Base-by-base conservation (phyloP, 1,139 yeast species). In the Geotrichum candidum region DNA sequence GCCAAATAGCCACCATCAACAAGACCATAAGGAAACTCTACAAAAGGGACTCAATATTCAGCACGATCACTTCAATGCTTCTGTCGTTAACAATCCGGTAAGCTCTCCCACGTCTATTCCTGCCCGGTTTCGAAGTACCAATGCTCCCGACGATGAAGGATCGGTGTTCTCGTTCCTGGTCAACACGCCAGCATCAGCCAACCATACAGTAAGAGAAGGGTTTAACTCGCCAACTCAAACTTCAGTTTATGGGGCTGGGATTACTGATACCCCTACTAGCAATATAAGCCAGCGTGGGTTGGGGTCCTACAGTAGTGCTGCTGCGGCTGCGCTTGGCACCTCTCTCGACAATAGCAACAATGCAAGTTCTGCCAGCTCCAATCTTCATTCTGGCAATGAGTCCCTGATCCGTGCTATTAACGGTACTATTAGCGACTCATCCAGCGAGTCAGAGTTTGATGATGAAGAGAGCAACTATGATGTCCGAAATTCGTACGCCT, bases 121-220 rank as follows among this genome's bases (percentile, higher is more conserved):
- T 33, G 2, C 23, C 29, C 50, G 13, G 54, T n/a, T 31, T 33
- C 23, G 46, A 11, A 7, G 35, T 35, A 50, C 35, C 18, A 41
- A 35, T n/a, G 7, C 53, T 2, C 41, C 31, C 29, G 61, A 59
- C 25, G 61, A 59, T 50, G 61, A 59, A 10, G 61, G 61, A 27
- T 59, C 61, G 13, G 61, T 59, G 15, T 59, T 59, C 33, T 54
- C 58, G 6, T 59, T 59, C 31, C 25, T 59, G 6, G 58, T 54
- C 13, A 35, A 59, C 15, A 59, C 61, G 10, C 61, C 61, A 7
- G 45, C 61, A 10, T 53, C 61, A 3, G 35, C 53, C 1, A 55
- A 48, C 11, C 57, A 33, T 2, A 29, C 13, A 3, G 54, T 57
- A n/a, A 41, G 18, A 11, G 45, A 15, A 15, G 51, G 50, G 5